A percentile compares a stretch with the other conserved stretches of the same genome.
These are phyloP conservation scores for Senna siamea DNA, from an alignment of 306 rosid species.

Conservation along the genomic window DNA sequence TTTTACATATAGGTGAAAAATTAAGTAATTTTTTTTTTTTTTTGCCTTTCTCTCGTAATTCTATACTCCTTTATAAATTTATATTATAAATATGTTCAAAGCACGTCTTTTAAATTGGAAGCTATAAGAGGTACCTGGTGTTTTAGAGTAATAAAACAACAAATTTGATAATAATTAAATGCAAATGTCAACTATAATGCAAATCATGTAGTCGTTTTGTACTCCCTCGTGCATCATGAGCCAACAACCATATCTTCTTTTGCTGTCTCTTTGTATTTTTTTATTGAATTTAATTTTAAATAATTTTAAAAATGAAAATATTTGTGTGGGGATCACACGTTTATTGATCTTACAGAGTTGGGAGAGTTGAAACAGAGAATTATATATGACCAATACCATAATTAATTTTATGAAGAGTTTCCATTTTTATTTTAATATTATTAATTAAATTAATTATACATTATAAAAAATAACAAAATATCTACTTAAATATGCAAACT, in stretches of 20 bases:
- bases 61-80: too few species aligned
- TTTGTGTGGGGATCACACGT: neutral
- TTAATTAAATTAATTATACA: too few species aligned
- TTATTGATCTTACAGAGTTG: neutral
- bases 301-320: neutral
- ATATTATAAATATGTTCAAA: too few species aligned
- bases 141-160: neutral
- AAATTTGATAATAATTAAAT: neutral
- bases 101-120: neutral
- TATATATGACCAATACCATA: too few species aligned
- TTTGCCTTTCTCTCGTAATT: too few species aligned
- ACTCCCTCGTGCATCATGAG: conserved; percentile 13
- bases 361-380: too few species aligned
- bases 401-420: too few species aligned
- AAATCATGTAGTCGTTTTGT: neutral
- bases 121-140: neutral
- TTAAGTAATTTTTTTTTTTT: too few species aligned
- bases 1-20: too few species aligned
- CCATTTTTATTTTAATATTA: too few species aligned
- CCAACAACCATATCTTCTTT: neutral
- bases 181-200: neutral
- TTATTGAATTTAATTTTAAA: neutral
- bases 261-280: neutral
- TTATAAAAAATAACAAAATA: too few species aligned
- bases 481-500: too few species aligned